Evolutionary conservation across 805 yeast species (phyloP), one percentile per base, ranked within the genome.

Genomic region (Wickerhamiella nectarea): DNA sequence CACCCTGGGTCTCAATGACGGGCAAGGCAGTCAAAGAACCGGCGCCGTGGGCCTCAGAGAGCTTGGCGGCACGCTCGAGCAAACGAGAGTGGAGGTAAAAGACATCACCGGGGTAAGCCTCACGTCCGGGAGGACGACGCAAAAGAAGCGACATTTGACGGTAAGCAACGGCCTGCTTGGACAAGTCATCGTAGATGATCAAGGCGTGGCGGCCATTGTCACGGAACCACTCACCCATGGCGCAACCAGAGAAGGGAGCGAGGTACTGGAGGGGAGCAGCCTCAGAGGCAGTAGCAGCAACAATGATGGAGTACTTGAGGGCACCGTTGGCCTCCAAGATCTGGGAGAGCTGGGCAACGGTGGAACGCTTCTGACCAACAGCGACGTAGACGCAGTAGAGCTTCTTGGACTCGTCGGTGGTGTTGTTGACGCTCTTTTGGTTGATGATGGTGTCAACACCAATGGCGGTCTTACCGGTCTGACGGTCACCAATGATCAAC

Each of bases 151-250:
- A 89, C 75, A 89, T 80, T 77, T 89, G 97, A 78, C 97, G 93
- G 85, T 89, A 89, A 58, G 97, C 97, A 67, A 89, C 97, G 56
- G 97, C 97, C 76, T 89, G 97, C 76, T 89, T 89, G 65, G 97
- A 89, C 74, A 89, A 79, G 72, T 89, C 97, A 70, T 89, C 97
- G 73, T 75, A 89, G 79, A 85, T 73, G 70, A 89, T 91, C 73
- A 89, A 75, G 60, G 97, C 93, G 72, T 91, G 97, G 69, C 71
- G 83, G 67, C 95, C 95, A 71, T 89, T 91, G 78, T 91, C 99
- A 79, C 98, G 85, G 93, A 91, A 91, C 98, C 98, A 91, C 76
- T 91, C 99, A 75, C 97, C 95, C 68, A 91, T 87, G 64, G 99
- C 94, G 68, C 94, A 81, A 58, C 87, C 99, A 60, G 98, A 85